Evolutionary conservation across 306 rosid species (phyloP), one percentile per base, ranked within the genome.

Genomic region (Sechiopsis laciniata): DNA sequence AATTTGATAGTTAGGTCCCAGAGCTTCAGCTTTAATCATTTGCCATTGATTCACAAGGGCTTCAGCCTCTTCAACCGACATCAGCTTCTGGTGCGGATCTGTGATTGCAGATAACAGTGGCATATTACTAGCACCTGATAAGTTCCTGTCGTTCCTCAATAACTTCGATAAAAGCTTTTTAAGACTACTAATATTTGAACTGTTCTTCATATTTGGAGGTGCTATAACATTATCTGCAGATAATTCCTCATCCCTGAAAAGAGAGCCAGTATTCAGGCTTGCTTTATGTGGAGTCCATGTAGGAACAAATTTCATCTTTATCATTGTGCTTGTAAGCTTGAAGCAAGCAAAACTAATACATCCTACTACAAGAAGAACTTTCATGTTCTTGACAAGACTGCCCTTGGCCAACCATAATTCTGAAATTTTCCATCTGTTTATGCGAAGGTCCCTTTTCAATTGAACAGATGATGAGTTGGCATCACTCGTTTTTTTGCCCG

Each of bases 51-150:
- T 88, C 55, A 95, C 90, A 74, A 95, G 96, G 72, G 80, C 81
- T 85, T 95, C 95, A 12, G 99, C 99, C 85, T 95, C 97, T 74
- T 89, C 92, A 72, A 85, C 63, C 19, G 95, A 85, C 97, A 95
- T 88, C 53, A 64, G 77, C 76, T 85, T 85, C 83, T 83, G 84
- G 75, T 69, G 58, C 65, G 76, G 53, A 68, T 80, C 72, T 17
- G 80, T 63, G 68, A 51, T 68, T 58, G 89, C 80, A 64, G 90
- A 78, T 56, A 89, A 69, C 46, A 85, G 57, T 46, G 69, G 75
- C 60, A 37, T 78, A 79, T 72, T 78, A 55, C 80, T 79, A 21
- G 83, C 76, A 80, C 80, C 88, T 71, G 88, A 56, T 60, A 6
- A 82, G 66, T 58, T 82, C 77, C 84, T 62, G 55, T 60, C 73